Percentiles rank a stretch among this genome's conserved stretches.
Evolutionary conservation across 441 rosid genomes (phyloP).

Genomic region (Capsella rubella): DNA sequence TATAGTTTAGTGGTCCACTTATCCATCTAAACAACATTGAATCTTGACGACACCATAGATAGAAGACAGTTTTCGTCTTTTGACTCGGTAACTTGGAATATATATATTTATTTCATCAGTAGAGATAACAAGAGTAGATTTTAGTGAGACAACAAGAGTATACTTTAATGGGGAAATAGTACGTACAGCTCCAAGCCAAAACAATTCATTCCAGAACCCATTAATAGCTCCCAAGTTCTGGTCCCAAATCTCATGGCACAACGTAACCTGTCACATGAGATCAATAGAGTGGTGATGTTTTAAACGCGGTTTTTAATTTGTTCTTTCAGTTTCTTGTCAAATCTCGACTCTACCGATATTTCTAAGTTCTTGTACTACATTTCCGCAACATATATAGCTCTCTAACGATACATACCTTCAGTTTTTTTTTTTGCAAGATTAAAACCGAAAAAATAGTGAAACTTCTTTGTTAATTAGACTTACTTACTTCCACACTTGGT

Average conservation of each 20-base stretch:
- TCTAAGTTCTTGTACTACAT: neutral
- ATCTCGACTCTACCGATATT: neutral
- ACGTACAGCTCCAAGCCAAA: neutral
- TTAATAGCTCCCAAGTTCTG: neutral
- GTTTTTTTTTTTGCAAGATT: neutral
- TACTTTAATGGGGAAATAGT: no score
- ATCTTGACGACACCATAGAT: neutral
- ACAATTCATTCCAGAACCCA: slow-evolving; percentile 10
- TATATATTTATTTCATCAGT: no score
- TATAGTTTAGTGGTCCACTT: no score
- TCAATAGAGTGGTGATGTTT: neutral
- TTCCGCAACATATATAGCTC: neutral
- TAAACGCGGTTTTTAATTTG: neutral
- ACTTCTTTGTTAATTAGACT: neutral
- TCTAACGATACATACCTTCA: neutral
- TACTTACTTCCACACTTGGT: slow-evolving; percentile 51
- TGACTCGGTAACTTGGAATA: neutral
- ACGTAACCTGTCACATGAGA: slow-evolving; percentile 32
- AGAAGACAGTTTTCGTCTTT: neutral
- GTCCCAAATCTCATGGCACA: slow-evolving; percentile 38
- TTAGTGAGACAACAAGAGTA: no score
- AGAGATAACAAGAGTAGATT: neutral
- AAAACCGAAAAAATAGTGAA: neutral
- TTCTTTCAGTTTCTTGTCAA: no score
- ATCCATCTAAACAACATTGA: no score